phyloP scores from a whole-genome alignment of 176 grass and related monocot species.

The Oryza officinalis region DNA sequence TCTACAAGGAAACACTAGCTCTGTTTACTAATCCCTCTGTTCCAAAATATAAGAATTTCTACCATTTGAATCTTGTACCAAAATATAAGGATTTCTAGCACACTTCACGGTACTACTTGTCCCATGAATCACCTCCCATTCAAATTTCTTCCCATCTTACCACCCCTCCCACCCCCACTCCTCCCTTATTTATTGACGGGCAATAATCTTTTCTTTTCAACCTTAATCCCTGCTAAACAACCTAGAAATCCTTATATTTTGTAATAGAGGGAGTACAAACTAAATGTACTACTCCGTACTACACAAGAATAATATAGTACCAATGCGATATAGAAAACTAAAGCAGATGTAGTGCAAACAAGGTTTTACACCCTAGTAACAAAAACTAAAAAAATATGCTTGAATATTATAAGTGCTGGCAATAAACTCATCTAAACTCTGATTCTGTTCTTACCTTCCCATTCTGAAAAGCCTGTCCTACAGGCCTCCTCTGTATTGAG shows the following conservation, averaged over 20 bases:
- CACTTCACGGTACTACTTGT: no score
- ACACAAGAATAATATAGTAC: neutral
- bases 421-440: neutral
- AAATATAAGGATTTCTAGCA: no score
- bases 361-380: neutral
- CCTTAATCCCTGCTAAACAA: no score
- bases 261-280: neutral
- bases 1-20: neutral
- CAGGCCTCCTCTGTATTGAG: constrained; percentile 36
- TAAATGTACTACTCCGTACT: neutral
- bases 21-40: neutral
- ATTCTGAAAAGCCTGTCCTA: constrained; percentile 47
- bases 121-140: no score
- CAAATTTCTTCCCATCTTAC: no score
- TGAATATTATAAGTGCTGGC: neutral
- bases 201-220: no score
- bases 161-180: no score
- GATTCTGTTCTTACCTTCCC: constrained; percentile 34
- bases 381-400: neutral
- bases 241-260: no score
- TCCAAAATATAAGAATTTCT: no score
- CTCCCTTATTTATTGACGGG: no score
- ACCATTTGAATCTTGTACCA: no score
- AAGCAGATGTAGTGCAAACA: neutral
- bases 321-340: neutral